Base-by-base conservation (phyloP, 805 yeast genomes). In the Wickerhamomyces sydowiorum region DNA sequence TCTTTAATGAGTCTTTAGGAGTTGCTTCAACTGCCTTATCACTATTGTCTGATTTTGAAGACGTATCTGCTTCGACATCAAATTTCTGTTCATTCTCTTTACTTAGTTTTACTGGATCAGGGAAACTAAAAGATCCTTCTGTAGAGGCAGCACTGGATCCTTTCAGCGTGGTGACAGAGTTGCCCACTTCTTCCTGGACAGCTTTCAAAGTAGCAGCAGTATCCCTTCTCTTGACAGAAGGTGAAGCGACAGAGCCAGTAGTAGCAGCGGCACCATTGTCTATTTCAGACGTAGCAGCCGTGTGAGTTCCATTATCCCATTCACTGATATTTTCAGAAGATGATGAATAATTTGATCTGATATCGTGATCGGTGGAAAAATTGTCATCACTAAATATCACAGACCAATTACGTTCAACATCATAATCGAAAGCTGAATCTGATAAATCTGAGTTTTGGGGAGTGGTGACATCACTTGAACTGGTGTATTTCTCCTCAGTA, bases 311-410 rank as follows among this genome's bases (percentile, higher is more conserved):
- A 24, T 24, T 8, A 8, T 24, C 27, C 12, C 27, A 19, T 7
- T 9, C 35, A 32, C 8, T 32, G 13, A 19, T 12, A 3, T 38
- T 48, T 12, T 47, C 53, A 17, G 42, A 49, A 27, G 48, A 44
- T 8, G 54, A 50, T 8, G 54, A 51, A 13, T 40, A 46, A 34
- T 47, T 51, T 5, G 59, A 54, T 47, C 52, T 49, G 15, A 45
- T 34, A 28, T 57, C 60, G 31, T 46, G 48, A 31, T 57, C 61
- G 5, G 60, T 54, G 14, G 57, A 54, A 42, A 41, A 41, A 43
- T 49, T 56, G 33, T 57, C 61, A 39, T 57, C 60, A 3, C 58
- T 57, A 42, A 54, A 56, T 18, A 57, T 52, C 47, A 54, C 32
- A 4, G 61, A 57, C 61, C 61, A 57, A 40, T 54, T 56, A 20